Evolutionary conservation across 202 grass and related monocot species (phyloP).

Genomic region (Panicum hallii): DNA sequence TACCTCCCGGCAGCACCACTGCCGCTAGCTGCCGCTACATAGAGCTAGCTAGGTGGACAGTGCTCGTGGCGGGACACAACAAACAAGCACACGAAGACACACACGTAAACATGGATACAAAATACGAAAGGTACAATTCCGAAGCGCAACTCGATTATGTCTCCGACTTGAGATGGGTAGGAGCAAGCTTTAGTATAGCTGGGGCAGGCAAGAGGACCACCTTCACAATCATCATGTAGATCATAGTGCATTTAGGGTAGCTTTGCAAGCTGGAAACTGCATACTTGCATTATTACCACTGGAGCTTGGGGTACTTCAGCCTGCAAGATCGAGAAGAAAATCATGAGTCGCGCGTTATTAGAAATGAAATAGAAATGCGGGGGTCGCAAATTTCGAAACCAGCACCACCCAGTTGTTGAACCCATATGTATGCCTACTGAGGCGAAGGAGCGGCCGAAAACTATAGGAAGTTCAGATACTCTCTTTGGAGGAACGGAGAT

Average conservation of each 20-base stretch:
- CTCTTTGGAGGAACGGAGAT: neutral
- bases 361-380: neutral
- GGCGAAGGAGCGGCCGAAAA: neutral
- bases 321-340: constrained; percentile 1
- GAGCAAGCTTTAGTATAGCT: neutral
- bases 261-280: constrained; percentile 20
- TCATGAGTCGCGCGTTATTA: neutral
- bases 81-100: neutral
- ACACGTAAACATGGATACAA: constrained; percentile 44
- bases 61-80: constrained; percentile 32
- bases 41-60: neutral
- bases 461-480: neutral
- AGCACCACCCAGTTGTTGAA: neutral
- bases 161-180: neutral
- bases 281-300: constrained; percentile 39
- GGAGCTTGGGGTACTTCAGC: constrained; percentile 15
- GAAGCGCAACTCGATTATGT: constrained; percentile 37
- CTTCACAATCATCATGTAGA: constrained; percentile 17
- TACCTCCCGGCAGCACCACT: neutral
- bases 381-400: neutral
- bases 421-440: neutral
- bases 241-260: constrained; percentile 36
- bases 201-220: neutral
- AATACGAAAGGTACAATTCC: constrained; percentile 43
- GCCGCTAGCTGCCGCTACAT: neutral